phyloP scores from a whole-genome alignment of 202 grass and related monocot species.

The Carex sylvatica region DNA sequence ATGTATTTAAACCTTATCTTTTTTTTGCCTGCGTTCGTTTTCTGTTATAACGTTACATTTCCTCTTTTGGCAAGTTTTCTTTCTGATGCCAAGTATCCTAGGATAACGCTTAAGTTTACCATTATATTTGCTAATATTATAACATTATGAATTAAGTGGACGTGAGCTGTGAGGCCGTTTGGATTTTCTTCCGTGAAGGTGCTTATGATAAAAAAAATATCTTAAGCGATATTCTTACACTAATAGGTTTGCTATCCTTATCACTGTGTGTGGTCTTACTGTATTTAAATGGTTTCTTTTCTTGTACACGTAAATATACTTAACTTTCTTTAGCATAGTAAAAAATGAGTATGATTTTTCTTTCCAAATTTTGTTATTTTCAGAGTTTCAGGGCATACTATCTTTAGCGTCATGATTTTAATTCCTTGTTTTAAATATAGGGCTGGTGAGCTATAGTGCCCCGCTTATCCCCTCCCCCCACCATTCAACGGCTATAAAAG shows the following conservation, averaged over 20 bases:
- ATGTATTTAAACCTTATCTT: not conserved
- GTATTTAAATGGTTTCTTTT: not conserved
- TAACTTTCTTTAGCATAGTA: not conserved
- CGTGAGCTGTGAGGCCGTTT: not conserved
- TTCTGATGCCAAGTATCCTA: not conserved
- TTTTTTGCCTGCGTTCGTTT: not conserved
- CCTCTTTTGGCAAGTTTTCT: not conserved
- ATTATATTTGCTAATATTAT: not conserved
- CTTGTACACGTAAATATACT: not conserved
- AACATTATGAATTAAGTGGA: not conserved
- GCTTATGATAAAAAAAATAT: not conserved
- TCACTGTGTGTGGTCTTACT: not conserved
- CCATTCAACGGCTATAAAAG: not conserved
- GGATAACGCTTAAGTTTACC: constrained; percentile 7
- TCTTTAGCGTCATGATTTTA: not conserved
- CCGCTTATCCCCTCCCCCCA: not conserved
- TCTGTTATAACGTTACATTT: not conserved
- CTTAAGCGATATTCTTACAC: not conserved
- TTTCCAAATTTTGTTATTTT: not conserved
- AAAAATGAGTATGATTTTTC: constrained; percentile 8
- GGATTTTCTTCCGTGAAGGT: not conserved
- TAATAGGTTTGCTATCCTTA: not conserved
- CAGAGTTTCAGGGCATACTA: not conserved
- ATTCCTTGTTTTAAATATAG: not conserved
- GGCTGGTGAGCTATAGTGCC: not conserved